These are phyloP conservation scores for Mangifera indica DNA, from an alignment of 345 rosid species.

Conservation along the genomic window DNA sequence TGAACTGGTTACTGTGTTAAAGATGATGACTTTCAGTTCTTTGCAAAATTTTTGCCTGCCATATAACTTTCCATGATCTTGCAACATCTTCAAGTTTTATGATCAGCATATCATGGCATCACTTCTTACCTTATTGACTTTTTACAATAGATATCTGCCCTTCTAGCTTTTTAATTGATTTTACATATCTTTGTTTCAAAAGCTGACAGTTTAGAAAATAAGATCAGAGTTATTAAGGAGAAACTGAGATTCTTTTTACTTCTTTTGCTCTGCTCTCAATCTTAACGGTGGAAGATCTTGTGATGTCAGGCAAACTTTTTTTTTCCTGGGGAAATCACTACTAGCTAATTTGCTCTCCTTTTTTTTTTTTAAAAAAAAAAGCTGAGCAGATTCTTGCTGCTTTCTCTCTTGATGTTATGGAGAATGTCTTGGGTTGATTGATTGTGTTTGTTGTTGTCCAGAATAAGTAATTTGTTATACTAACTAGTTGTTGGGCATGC, in stretches of 20 bases:
- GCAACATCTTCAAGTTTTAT: neutral
- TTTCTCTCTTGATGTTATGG: too few relatives aligned
- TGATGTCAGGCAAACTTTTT: neutral
- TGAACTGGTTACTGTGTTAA: neutral
- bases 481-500: constrained; percentile 9
- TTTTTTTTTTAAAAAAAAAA: too few relatives aligned
- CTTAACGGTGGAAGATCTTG: neutral
- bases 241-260: too few relatives aligned
- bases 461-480: neutral
- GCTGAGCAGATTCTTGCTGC: too few relatives aligned
- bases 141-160: neutral
- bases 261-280: neutral
- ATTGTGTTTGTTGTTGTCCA: neutral
- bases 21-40: neutral
- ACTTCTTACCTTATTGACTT: neutral
- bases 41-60: neutral
- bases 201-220: neutral
- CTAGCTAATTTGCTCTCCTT: neutral
- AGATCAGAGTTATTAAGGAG: neutral
- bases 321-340: neutral
- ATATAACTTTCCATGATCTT: neutral
- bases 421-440: neutral
- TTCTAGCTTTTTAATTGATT: neutral
- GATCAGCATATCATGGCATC: neutral
- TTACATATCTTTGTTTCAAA: neutral